Evolutionary conservation across 2,329 filamentous ascomycete genomes (phyloP), one percentile per base, ranked within the genome.

Genomic region (Fusarium pseudoanthophilum): DNA sequence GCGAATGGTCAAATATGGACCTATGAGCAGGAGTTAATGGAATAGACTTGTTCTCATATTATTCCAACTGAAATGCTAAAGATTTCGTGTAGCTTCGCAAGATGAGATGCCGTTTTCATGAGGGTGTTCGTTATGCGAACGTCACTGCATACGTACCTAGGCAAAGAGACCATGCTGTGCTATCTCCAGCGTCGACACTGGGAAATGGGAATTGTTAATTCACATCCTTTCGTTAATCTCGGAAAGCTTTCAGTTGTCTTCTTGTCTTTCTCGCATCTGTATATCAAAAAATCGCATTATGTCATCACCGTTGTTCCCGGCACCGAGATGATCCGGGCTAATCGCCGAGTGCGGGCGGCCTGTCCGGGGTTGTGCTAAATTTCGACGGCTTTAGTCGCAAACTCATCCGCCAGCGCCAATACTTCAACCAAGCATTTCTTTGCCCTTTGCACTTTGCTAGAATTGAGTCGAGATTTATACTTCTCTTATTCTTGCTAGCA

Each of bases 301-400:
- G 75, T 78, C 75, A 74, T 71, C 72, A 71, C 42, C 20, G 14
- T 32, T 9, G 18, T 28, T 58, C 16, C 64, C 77, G 77, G 75
- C 74, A 67, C 75, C 65, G 73, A 78, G 71, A 76, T 78, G 77
- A 78, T 78, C 77, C 77, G 77, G 72, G 60, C 60, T 78, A 67
- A 78, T 78, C 77, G 67, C 77, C 77, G 77, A 77, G 62, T 74
- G 71, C 62, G 67, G 70, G 68, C 71, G 75, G 74, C 64, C 70
- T 66, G 37, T 63, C 74, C 69, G 69, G 71, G 55, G 61, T 63
- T 61, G 64, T 71, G 67, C 63, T 75, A 77, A 78, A 76, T 76
- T 78, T 78, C 75, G 57, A 64, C 56, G 55, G 53, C 37, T 60
- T 62, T 55, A 60, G 71, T 76, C 76, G 76, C 76, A 78, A 78